Evolutionary conservation across 2,329 filamentous ascomycete species (phyloP).

Genomic region (Claviceps monticola): DNA sequence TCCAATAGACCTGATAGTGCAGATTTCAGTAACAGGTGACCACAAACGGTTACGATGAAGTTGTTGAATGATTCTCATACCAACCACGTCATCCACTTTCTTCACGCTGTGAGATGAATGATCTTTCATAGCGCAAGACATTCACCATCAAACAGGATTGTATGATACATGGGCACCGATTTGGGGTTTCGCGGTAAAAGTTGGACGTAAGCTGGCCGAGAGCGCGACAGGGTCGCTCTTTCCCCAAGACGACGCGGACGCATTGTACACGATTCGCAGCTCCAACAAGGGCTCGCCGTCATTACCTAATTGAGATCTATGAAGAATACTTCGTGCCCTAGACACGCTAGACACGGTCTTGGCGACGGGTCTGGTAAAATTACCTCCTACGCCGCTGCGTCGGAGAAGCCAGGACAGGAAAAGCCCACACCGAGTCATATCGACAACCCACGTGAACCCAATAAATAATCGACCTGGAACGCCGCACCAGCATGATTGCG

Average conservation of each 20-base stretch:
- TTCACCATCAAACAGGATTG: not conserved
- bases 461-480: not conserved
- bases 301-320: not conserved
- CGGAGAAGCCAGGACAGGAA: not conserved
- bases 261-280: not conserved
- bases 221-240: not conserved
- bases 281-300: not conserved
- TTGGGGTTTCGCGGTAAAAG: not conserved
- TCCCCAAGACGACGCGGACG: not conserved
- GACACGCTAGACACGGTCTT: not conserved
- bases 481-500: not conserved
- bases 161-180: too few species aligned
- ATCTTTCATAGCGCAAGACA: not conserved
- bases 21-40: not conserved
- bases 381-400: not conserved
- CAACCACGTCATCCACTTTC: slow-evolving; percentile 1
- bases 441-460: not conserved
- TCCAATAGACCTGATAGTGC: slow-evolving; percentile 14
- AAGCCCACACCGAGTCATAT: not conserved
- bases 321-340: not conserved
- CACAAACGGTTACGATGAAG: not conserved
- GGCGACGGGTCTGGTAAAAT: not conserved
- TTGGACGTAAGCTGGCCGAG: not conserved
- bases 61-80: not conserved
- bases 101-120: not conserved